Base-by-base conservation (phyloP, 2,329 filamentous ascomycete species). In the Talaromyces sp. region DNA sequence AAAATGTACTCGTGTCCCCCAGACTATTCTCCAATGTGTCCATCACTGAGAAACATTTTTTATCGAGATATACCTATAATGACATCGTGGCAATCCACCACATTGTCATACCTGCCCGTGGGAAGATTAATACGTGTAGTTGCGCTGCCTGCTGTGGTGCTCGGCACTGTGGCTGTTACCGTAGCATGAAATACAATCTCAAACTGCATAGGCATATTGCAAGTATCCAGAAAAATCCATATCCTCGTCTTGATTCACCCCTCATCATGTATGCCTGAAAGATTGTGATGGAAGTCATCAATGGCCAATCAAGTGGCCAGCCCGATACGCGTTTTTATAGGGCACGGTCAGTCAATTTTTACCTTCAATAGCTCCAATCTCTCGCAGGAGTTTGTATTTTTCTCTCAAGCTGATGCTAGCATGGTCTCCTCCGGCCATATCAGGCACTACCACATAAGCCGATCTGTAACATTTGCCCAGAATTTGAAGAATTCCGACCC, bases 251-350 rank as follows among this genome's bases (percentile, higher is more conserved):
- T 89, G 50, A 91, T 83, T n/a, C 89, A 84, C 75, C 84, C 69
- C 19, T 81, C 77, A 68, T 91, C 89, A 0, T 84, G 73, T 50
- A 91, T 89, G 2, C 82, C 80, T 0, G 86, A 88, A 35, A 86
- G 74, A 72, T 86, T 87, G 71, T 80, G 70, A 75, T 89, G 91
- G 76, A 89, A 91, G 63, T 86, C 79, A 70, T 79, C 85, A 75
- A 91, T 86, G 1, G 86, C 82, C 85, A n/a, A 91, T 81, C 0
- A 87, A 82, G 74, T 91, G 89, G 0, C 89, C 89, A 0, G 89
- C 86, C 74, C 91, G 89, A 73, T 87, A 91, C 1, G 77, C 77
- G 82, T 3, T 85, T 83, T 75, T 84, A 87, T 0, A 85, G 78
- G 37, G 86, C 81, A 57, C 90, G 81, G 3, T 86, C 78, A 72